phyloP scores from a whole-genome alignment of 805 yeast genomes.

The Ogataea methylovora region DNA sequence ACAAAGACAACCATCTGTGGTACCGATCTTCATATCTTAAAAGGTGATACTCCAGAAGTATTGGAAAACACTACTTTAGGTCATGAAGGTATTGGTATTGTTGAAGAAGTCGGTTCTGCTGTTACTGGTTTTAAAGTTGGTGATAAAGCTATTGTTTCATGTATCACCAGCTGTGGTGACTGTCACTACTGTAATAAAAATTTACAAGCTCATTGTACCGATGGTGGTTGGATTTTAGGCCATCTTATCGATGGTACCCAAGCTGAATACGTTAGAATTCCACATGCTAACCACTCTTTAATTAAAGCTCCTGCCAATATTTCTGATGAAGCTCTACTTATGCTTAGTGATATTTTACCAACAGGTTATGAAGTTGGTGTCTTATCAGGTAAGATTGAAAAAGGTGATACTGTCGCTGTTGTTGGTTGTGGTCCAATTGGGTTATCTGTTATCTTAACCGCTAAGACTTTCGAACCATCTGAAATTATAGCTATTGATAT shows the following conservation, averaged over 20 bases:
- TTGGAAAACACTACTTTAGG: constrained; percentile 44
- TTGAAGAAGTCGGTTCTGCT: constrained; percentile 39
- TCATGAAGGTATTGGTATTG: constrained; percentile 55
- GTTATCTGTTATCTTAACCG: constrained; percentile 49
- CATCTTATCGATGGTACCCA: constrained; percentile 64
- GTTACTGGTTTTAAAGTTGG: constrained; percentile 46
- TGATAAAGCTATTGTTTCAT: constrained; percentile 56
- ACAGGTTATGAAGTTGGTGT: constrained; percentile 66
- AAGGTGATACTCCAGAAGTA: constrained; percentile 52
- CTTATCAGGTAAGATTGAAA: constrained; percentile 40
- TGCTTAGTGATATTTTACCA: constrained; percentile 59
- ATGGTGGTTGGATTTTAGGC: constrained; percentile 47
- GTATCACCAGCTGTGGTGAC: constrained; percentile 54
- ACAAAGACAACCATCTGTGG: constrained; percentile 59
- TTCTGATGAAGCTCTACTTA: constrained; percentile 42
- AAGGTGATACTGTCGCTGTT: constrained; percentile 54
- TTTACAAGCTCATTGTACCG: constrained; percentile 53
- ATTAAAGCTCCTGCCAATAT: constrained; percentile 24
- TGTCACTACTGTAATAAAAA: constrained; percentile 49
- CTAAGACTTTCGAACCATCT: constrained; percentile 47
- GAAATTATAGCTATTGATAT: constrained; percentile 50
- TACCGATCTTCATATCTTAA: constrained; percentile 53
- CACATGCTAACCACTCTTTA: constrained; percentile 36
- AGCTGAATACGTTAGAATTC: constrained; percentile 52
- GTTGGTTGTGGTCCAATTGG: constrained; percentile 69